Percentiles rank a stretch among this genome's conserved stretches.
Evolutionary conservation across 1,284 basidiomycete genomes (phyloP).

Genomic region (Cryptococcus sp.): DNA sequence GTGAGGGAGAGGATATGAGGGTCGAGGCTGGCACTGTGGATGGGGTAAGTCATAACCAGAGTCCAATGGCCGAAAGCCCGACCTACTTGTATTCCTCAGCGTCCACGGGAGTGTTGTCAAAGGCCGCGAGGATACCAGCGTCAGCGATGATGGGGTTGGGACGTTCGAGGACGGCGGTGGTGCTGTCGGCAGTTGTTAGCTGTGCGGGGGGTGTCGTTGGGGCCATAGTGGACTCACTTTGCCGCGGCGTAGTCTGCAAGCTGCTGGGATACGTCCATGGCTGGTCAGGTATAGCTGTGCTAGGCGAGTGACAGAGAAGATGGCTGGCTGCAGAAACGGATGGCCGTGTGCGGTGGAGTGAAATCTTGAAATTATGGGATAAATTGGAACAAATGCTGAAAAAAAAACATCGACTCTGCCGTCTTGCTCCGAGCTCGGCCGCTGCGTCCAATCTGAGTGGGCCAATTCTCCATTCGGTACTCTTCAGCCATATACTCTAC

Average conservation of each 20-base stretch:
- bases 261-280: slow-evolving; percentile 46
- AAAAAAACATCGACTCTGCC: slow-evolving; percentile 9
- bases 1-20: slow-evolving; percentile 75
- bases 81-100: slow-evolving; percentile 70
- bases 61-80: neutral
- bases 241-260: slow-evolving; percentile 39
- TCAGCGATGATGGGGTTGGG: slow-evolving; percentile 79
- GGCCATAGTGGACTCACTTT: slow-evolving; percentile 27
- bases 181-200: slow-evolving; percentile 22
- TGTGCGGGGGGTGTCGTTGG: neutral
- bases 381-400: slow-evolving; percentile 18
- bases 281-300: neutral
- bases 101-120: slow-evolving; percentile 83
- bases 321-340: no score
- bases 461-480: slow-evolving; percentile 13
- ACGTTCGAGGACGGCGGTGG: slow-evolving; percentile 61
- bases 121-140: slow-evolving; percentile 75
- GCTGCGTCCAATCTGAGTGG: neutral
- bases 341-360: neutral
- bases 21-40: slow-evolving; percentile 67
- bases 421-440: neutral
- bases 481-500: slow-evolving; percentile 3
- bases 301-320: no score
- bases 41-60: neutral
- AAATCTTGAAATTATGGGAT: slow-evolving; percentile 19